A percentile compares a stretch with the other conserved stretches of the same genome.
Evolutionary conservation across 139 green algal genomes (phyloP).

Genomic region (Chlamydomonas sp.): DNA sequence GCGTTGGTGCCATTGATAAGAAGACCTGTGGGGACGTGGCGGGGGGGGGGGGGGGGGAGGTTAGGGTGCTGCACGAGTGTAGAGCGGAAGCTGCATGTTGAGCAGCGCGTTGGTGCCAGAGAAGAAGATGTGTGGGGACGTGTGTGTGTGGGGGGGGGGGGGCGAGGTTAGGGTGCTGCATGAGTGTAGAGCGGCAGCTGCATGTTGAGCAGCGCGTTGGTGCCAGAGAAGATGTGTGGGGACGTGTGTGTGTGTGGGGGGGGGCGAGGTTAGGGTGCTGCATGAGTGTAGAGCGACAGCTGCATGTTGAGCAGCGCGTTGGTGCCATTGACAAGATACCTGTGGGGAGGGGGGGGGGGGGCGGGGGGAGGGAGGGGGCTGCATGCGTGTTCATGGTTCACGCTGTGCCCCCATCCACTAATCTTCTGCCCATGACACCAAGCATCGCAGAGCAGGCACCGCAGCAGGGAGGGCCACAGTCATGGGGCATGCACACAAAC

Average conservation of each 20-base stretch:
- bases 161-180: not conserved
- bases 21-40: not conserved
- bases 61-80: not conserved
- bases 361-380: not conserved
- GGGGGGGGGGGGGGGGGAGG: too few relatives aligned
- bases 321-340: slow-evolving; percentile 27
- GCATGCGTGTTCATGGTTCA: too few relatives aligned
- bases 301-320: slow-evolving; percentile 35
- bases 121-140: slow-evolving; percentile 30
- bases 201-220: slow-evolving; percentile 35
- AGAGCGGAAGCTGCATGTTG: slow-evolving; percentile 27
- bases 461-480: too few relatives aligned
- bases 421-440: too few relatives aligned
- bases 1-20: slow-evolving; percentile 33
- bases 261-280: not conserved
- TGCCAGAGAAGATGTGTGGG: slow-evolving; percentile 27
- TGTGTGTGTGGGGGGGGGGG: too few relatives aligned
- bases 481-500: too few relatives aligned
- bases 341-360: not conserved
- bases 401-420: not conserved
- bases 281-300: slow-evolving; percentile 18
- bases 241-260: not conserved
- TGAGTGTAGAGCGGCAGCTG: slow-evolving; percentile 21
- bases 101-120: slow-evolving; percentile 32
- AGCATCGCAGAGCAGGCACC: too few relatives aligned